Evolutionary conservation across 495 filamentous ascomycete genomes (phyloP), one percentile per base, ranked within the genome.

Genomic region (Margaritispora aquatica): DNA sequence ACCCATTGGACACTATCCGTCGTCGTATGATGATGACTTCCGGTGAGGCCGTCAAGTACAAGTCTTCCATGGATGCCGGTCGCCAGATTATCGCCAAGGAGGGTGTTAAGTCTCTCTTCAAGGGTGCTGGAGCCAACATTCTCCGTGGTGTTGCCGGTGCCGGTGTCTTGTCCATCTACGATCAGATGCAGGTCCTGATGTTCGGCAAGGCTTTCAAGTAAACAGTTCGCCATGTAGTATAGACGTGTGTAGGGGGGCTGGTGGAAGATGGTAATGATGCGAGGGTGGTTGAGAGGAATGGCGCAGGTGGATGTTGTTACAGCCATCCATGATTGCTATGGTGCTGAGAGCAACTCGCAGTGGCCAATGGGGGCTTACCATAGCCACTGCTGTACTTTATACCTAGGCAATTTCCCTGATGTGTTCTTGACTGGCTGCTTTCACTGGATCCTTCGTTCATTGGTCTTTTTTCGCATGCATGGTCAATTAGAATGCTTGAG

Each of bases 1-100:
- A 98, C 82, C 94, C 94, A 80, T 89, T 97, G 68, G 94, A 98
- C 76, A 98, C 94, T 71, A 87, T 98, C 82, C 94, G 94, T 86
- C 92, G 94, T 86, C 94, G 94, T 84, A 98, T 98, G 94, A 98
- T 98, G 94, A 98, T 98, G 94, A 97, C 92, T 68, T 85, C 83
- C 58, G 83, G 83, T 81, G 83, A 95, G 89, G 94, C 94, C 83
- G 94, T 98, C 85, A 98, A 98, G 88, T 98, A 98, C 88, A 88
- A 84, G 71, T 87, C 84, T 72, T 96, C 94, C 70, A 65, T 96
- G 66, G 94, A 98, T 81, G 94, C 94, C 73, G 91, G 82, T 77
- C 81, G 83, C 77, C 89, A 97, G 86, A 98, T 98, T 76, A 75
- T 97, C 73, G 92, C 91, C 80, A 88, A 89, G 77, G 95, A 97